Base-by-base conservation (phyloP, 352 stramenopile species). In the Pythium pyrilobum region DNA sequence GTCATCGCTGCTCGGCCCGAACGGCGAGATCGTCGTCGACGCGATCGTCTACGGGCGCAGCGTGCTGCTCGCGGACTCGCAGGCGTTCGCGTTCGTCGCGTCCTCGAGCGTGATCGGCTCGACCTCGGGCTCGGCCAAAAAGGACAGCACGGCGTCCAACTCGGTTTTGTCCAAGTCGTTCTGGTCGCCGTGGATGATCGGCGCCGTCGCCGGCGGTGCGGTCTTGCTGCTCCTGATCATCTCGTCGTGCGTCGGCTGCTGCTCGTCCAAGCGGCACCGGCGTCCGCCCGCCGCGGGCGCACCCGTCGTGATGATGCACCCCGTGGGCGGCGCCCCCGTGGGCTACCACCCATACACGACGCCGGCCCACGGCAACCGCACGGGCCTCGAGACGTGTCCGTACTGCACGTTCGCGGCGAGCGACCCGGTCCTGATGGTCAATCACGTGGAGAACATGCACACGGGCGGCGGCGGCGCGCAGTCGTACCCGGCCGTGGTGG, bases 11-110 rank as follows among this genome's bases (percentile, higher is more conserved):
- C 23, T 80, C 12, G 68, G 71, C 15, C 41, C 66, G 1, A 42
- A 70, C n/a, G 80, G 80, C 8, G 77, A 87, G 43, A 85, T 89
- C 51, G 50, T 87, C 27, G 80, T 92, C 4, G 77, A 92, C 29
- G 82, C 77, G 11, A 72, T 85, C 18, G 64, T 92, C 9, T 83
- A 77, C 13, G 82, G 82, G 0, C 74, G 67, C 23, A 88, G 77
- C 34, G 72, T 92, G 18, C 40, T 89, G 51, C 46, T 74, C 5
- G 67, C 73, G 2, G 71, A 83, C 29, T 53, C 64, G 2, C 82
- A 92, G 55, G 59, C 67, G 29, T 92, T 91, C 40, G 74, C 82
- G 9, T 89, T 92, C 28, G 82, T 92, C 4, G 82, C 82, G 29
- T 91, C 82, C 6, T 88, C 78, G n/a, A 87, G 72, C 40, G 69